Percentiles rank a stretch among this genome's conserved stretches.
phyloP scores from a whole-genome alignment of 768 basidiomycete genomes.

The Suillus lakei region DNA sequence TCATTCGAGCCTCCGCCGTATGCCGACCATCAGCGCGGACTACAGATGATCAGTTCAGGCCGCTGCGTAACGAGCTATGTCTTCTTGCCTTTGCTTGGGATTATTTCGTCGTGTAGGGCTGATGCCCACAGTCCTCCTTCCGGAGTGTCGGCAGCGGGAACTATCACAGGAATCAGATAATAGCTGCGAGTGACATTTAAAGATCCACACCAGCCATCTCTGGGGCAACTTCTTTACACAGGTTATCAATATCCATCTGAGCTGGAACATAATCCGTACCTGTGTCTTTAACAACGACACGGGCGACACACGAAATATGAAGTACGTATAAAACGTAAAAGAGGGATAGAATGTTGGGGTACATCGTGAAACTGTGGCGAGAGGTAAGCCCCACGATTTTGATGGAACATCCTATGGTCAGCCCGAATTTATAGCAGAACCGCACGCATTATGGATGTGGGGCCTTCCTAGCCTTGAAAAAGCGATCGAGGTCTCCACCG shows the following conservation, averaged over 20 bases:
- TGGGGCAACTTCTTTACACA: background rate
- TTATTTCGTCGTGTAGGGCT: background rate
- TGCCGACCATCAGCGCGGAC: background rate
- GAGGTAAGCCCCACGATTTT: background rate
- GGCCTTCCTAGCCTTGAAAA: background rate
- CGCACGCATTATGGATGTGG: background rate
- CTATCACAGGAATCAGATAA: background rate
- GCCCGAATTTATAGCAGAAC: conserved; percentile 1
- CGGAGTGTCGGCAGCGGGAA: background rate
- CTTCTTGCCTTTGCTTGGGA: background rate
- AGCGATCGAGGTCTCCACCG: background rate
- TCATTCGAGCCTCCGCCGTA: background rate
- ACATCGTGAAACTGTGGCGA: background rate
- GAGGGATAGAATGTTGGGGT: background rate
- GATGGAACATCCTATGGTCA: background rate
- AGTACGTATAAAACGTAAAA: background rate
- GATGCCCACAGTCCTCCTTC: background rate
- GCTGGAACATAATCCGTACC: background rate
- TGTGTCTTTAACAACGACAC: background rate
- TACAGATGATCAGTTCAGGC: background rate
- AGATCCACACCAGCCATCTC: background rate
- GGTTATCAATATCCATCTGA: background rate
- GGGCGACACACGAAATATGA: background rate
- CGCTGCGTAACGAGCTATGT: background rate
- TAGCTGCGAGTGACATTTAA: background rate